Base-by-base conservation (phyloP, 108 stramenopile genomes). In the Pseudonitzschia delicatissima region DNA sequence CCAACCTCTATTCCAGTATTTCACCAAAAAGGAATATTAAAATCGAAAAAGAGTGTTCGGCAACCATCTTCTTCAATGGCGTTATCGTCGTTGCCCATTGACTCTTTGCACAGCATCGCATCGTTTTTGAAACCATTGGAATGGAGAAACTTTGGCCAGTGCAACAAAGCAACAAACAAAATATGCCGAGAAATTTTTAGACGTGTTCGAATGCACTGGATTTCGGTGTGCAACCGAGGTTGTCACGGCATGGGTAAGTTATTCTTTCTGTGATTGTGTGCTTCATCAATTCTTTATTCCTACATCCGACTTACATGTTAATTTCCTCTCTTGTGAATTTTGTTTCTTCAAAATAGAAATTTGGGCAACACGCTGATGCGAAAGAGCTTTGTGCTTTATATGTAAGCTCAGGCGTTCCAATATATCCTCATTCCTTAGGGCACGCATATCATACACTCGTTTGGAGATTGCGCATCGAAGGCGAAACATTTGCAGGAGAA, bases 211-310 rank as follows among this genome's bases (percentile, higher is more conserved):
- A 78, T 82, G 85, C 91, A 92, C 77, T n/a, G 86, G 77, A 8
- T 87, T 86, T 57, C 80, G 77, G 15, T 92, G 91, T 78, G 87
- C 87, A 17, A 79, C 78, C 25, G 86, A 89, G 74, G 80, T 87
- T 8, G 76, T 84, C 45, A 76, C 81, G 9, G 81, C 86, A 26
- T 87, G 85, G 91, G 85, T 84, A 74, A 76, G 87, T 76, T 49
- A 49, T 7, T 21, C 20, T 7, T 33, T 58, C 23, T 9, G 17
- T 35, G 20, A 23, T 42, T 5, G 50, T 51, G 0, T 26, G 23
- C 50, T 51, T 51, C 12, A 21, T 42, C 17, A 44, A n/a, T 57
- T 12, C 27, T 12, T 49, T 25, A 11, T 13, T 21, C 18, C 5
- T 23, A 3, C 6, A 25, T 36, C 8, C 31, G 8, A 62, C 53